phyloP scores from a whole-genome alignment of 2,329 filamentous ascomycete species.

The Dryadomyces quercivorus region DNA sequence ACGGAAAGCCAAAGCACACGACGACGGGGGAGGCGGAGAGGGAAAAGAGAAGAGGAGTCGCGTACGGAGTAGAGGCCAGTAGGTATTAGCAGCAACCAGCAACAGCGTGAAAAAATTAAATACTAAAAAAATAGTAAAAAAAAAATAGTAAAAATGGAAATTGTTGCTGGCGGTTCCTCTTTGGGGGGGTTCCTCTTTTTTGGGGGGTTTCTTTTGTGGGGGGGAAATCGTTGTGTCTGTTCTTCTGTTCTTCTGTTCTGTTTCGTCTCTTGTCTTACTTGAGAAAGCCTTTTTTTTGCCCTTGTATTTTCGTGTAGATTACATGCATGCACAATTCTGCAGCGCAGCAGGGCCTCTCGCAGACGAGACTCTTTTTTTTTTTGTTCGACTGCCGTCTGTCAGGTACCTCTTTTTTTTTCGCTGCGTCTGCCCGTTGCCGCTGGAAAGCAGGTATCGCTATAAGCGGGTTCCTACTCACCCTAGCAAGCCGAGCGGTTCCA shows the following conservation, averaged over 20 bases:
- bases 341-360: background rate
- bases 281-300: too few relatives aligned
- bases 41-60: background rate
- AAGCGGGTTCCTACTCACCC: background rate
- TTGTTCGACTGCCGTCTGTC: background rate
- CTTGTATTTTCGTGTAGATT: too few relatives aligned
- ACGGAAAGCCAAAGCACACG: background rate
- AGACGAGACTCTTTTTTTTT: too few relatives aligned
- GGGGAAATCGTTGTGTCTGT: background rate
- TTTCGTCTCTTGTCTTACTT: too few relatives aligned
- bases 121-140: constrained; percentile 16
- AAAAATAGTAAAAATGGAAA: constrained; percentile 12
- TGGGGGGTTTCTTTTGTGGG: constrained; percentile 1
- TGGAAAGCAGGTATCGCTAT: background rate
- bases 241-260: too few relatives aligned
- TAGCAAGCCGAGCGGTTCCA: background rate
- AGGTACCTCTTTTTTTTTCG: background rate
- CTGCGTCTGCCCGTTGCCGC: background rate
- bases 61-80: background rate
- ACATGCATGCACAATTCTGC: too few relatives aligned
- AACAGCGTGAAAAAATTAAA: constrained; percentile 7
- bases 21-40: background rate
- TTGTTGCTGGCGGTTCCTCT: too few relatives aligned
- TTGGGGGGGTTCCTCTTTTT: constrained; percentile 2
- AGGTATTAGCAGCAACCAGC: background rate